These are phyloP conservation scores for Ophiostoma sp. DNA, from an alignment of 2,329 filamentous ascomycete species.

Conservation along the genomic window DNA sequence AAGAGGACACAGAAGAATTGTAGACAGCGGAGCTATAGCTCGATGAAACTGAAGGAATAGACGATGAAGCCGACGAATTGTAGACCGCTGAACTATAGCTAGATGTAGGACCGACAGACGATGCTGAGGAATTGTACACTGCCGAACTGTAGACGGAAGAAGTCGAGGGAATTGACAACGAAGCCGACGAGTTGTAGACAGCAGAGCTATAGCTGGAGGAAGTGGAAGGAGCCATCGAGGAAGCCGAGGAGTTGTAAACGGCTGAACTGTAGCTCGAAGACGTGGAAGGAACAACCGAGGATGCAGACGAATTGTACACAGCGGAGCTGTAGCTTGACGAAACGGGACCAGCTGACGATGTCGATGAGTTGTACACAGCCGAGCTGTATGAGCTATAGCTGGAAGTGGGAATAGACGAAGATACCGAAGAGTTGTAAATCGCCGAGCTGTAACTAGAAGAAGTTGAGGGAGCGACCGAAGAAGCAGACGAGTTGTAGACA, in stretches of 20 bases:
- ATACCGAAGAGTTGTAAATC: not conserved
- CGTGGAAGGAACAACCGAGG: not conserved
- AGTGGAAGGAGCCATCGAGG: not conserved
- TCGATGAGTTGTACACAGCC: not conserved
- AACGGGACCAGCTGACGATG: not conserved
- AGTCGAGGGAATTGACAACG: not conserved
- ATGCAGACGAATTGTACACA: not conserved
- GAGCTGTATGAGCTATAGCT: not conserved
- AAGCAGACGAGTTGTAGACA: not conserved
- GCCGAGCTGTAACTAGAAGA: not conserved
- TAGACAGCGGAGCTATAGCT: too few relatives aligned
- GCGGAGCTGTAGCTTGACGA: not conserved
- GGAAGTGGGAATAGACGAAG: not conserved
- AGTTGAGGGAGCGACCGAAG: not conserved
- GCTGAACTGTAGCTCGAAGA: not conserved
- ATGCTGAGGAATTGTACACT: not conserved
- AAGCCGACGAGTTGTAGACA: slow-evolving; percentile 8
- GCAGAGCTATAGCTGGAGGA: not conserved
- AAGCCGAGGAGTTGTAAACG: not conserved
- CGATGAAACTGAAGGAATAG: not conserved
- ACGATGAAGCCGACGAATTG: not conserved
- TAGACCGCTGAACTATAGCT: not conserved
- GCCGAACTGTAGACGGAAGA: too few relatives aligned
- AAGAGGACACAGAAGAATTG: not conserved
- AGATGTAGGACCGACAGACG: not conserved